These are phyloP conservation scores for Coemansia furcata DNA, from an alignment of 192 early-diverging fungal genomes.

Conservation along the genomic window DNA sequence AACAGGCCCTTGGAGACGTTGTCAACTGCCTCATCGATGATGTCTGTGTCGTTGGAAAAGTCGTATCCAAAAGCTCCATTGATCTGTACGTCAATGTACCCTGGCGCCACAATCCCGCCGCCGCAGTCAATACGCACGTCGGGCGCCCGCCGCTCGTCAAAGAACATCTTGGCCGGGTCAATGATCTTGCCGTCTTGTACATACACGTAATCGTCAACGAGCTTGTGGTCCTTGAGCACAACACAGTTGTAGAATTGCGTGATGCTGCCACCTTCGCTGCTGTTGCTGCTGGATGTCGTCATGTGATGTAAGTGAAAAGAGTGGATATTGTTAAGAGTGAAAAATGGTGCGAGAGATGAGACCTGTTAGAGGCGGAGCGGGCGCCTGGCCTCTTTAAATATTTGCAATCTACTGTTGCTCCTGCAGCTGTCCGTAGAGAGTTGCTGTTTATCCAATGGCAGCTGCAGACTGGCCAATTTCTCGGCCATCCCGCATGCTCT, in stretches of 20 bases:
- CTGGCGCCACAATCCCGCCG: constrained; percentile 71
- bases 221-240: constrained; percentile 70
- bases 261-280: constrained; percentile 21
- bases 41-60: constrained; percentile 65
- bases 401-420: neutral
- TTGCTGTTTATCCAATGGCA: neutral
- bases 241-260: constrained; percentile 77
- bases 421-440: neutral
- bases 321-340: neutral
- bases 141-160: constrained; percentile 60
- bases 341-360: neutral
- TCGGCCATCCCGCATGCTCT: neutral
- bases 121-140: constrained; percentile 70
- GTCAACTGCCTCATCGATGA: constrained; percentile 60
- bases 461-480: constrained; percentile 2
- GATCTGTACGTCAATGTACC: constrained; percentile 79
- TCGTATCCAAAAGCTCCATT: constrained; percentile 83
- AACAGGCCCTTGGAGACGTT: constrained; percentile 73
- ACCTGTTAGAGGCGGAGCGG: neutral
- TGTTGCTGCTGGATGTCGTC: neutral
- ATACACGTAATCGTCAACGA: constrained; percentile 73
- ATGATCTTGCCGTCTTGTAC: constrained; percentile 77
- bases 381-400: constrained; percentile 4
- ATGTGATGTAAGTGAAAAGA: neutral
- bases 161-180: constrained; percentile 71